Evolutionary conservation across 768 basidiomycete species (phyloP), one percentile per base, ranked within the genome.

Genomic region (Xerocomellus amylosporus): DNA sequence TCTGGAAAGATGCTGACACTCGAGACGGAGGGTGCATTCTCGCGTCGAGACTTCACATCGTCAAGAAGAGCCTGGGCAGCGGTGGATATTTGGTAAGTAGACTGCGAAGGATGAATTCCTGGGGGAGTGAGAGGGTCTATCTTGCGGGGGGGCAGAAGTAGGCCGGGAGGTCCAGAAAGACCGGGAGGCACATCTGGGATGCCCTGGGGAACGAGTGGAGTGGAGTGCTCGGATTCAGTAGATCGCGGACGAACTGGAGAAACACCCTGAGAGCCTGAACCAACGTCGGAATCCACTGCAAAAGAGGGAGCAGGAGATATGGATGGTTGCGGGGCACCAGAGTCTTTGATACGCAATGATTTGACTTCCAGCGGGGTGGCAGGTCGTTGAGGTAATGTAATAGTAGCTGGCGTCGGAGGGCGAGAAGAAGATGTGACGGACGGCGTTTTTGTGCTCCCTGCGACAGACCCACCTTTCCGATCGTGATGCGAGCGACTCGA

Each of bases 51-150:
- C 65, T 84, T 87, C 37, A 95, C 81, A 60, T 94, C 93, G 53
- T 93, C 90, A 43, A 95, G 75, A 43, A 95, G 77, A 1, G 88
- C 90, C 58, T 87, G 87, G 3, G 90, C 91, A 37, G 91, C 88
- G 15, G 78, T 88, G 0, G 93, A 93, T 77, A 93, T 90, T 64
- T 93, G 91, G 69, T 94, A 95, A 5, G 81, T 81, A 26, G 69
- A 62, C 24, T 60, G 85, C 72, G 58, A 79, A 64, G 53, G 80
- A 46, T 61, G 81, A 28, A 69, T 66, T 38, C 64, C 64, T 19
- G 60, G 58, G 73, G 33, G 81, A 76, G 62, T 79, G 78, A 30
- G 82, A 78, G 17, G 79, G 77, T 78, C 82, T 45, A 69, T 65
- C 56, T 78, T 81, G 52, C 80, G 78, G 56, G 71, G 76, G 17